Base-by-base conservation (phyloP, 768 basidiomycete genomes). In the Naganishia vaughanmartiniae region DNA sequence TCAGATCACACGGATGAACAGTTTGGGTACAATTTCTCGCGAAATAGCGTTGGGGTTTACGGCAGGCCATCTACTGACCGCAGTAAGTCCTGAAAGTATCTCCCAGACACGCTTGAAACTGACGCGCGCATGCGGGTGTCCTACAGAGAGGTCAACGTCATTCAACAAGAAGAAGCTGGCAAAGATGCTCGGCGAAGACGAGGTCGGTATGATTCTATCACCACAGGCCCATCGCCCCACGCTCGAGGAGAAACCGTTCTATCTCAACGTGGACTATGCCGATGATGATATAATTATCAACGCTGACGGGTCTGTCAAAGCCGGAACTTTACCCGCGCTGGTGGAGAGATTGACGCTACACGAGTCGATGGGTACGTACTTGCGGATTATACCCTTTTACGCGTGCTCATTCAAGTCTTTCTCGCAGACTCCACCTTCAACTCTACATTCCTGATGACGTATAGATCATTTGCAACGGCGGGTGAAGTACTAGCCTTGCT, bases 391-490 rank as follows among this genome's bases (percentile, higher is more conserved):
- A 6, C 31, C 12, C 9, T 34, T 65, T 9, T 7, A 14, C 57
- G 53, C 28, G 3, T 10, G 6, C 11, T 54, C 33, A 31, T 17
- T 31, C 21, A 6, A 28, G 53, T 0, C 33, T 31, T 21, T 26
- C 56, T 46, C 60, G 70, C 74, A 90, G 90, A 96, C 80, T 85
- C 88, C 0, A 86, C 86, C 9, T 95, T 89, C 82, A 90, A 85
- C 79, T 89, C 89, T 78, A 89, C 93, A 0, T 98, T 98, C 86
- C 82, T 98, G 73, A 89, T 96, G 87, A 96, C 95, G 0, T 96
- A 92, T 84, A 92, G 93, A 77, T 93, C 92, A 0, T 97, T 98
- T 81, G 91, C 91, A 19, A 89, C 88, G 6, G 83, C 90, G 54
- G 87, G 90, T 68, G 89, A 92, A 57, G 83, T 98, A 11, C 89